phyloP scores from a whole-genome alignment of 1,139 yeast genomes.

The Pichia cactophila region DNA sequence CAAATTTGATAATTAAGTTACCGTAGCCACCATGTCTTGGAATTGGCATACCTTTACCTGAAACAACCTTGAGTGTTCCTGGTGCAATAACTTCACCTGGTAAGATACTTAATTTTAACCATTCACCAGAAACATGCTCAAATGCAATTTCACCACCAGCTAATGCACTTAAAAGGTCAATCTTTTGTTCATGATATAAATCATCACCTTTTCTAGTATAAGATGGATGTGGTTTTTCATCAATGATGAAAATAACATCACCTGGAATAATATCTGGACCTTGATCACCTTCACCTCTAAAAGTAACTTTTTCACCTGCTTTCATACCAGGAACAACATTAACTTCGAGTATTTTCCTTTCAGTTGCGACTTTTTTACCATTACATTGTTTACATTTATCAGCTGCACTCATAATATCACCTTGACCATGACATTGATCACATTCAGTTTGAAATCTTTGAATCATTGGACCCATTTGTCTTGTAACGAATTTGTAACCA shows the following conservation, averaged over 20 bases:
- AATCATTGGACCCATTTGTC: slow-evolving; percentile 99
- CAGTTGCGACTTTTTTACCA: slow-evolving; percentile 83
- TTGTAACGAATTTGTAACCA: slow-evolving; percentile 87
- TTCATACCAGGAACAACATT: slow-evolving; percentile 97
- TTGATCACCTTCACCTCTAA: slow-evolving; percentile 96
- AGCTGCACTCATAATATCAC: slow-evolving; percentile 80
- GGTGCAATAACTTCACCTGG: slow-evolving; percentile 96
- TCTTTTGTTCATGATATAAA: slow-evolving; percentile 74
- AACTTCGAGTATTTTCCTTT: slow-evolving; percentile 90
- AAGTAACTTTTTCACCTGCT: slow-evolving; percentile 85
- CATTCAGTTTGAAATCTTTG: slow-evolving; percentile 96
- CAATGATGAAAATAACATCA: slow-evolving; percentile 86
- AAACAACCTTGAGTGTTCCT: slow-evolving; percentile 71
- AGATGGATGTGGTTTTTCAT: slow-evolving; percentile 74
- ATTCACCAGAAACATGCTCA: slow-evolving; percentile 84
- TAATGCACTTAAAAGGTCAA: slow-evolving; percentile 87
- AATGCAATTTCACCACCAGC: slow-evolving; percentile 92
- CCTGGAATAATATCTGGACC: slow-evolving; percentile 95
- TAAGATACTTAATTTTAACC: slow-evolving; percentile 68
- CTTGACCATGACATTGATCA: slow-evolving; percentile 88
- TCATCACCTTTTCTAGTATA: slow-evolving; percentile 90
- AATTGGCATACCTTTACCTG: slow-evolving; percentile 94
- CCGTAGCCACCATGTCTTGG: slow-evolving; percentile 71
- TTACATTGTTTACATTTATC: slow-evolving; percentile 83
- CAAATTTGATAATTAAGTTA: slow-evolving; percentile 63